These are phyloP conservation scores for Betula pendula DNA, from an alignment of 306 rosid species.

Conservation along the genomic window DNA sequence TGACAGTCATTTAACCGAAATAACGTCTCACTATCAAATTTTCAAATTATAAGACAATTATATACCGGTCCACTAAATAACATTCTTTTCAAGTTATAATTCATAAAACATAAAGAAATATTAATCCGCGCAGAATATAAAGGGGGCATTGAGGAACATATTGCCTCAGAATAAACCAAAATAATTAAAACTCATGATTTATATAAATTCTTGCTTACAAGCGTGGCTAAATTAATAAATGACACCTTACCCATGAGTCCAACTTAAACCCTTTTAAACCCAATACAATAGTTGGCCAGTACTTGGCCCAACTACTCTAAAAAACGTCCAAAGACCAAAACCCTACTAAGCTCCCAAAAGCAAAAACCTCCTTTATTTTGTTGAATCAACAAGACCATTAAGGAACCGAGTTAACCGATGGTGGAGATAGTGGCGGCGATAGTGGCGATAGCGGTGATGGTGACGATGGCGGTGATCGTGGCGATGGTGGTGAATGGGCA, in stretches of 20 bases:
- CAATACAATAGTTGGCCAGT: background rate
- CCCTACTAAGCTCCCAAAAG: background rate
- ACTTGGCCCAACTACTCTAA: background rate
- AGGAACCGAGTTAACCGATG: background rate
- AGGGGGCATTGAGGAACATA: no score
- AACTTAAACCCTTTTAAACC: background rate
- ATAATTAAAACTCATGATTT: no score
- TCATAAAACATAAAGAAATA: no score
- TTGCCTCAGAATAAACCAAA: no score
- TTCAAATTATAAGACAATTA: no score
- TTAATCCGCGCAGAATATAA: no score
- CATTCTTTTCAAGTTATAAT: no score
- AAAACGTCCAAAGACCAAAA: background rate
- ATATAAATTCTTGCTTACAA: background rate
- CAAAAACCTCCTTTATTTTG: background rate
- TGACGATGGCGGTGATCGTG: background rate
- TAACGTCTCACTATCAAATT: no score
- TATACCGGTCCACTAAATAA: no score
- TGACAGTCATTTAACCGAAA: no score
- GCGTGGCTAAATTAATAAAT: background rate
- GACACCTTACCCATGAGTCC: background rate
- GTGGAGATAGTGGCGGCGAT: background rate
- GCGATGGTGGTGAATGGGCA: conserved; percentile 14
- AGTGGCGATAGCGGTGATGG: conserved; percentile 4
- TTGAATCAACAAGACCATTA: background rate